These are phyloP conservation scores for Podaxis sp. DNA, from an alignment of 768 basidiomycete genomes.

Conservation along the genomic window DNA sequence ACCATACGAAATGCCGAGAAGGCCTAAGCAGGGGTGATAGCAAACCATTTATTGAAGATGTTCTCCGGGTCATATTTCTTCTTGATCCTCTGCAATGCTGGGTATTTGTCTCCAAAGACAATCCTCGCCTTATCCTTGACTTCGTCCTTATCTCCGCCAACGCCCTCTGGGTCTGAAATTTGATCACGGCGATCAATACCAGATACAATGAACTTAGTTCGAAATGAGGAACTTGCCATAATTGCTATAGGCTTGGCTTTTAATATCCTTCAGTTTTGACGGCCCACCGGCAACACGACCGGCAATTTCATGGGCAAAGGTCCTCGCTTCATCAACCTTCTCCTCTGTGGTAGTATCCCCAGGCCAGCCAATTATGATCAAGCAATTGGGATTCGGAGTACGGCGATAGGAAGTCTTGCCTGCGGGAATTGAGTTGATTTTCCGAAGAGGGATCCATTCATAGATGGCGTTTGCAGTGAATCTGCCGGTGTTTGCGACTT, in stretches of 20 bases:
- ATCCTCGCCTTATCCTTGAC: conserved; percentile 26
- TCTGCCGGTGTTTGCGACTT: conserved; percentile 26
- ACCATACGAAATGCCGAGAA: too few relatives aligned
- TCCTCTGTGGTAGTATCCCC: conserved; percentile 25
- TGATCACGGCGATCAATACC: too few relatives aligned
- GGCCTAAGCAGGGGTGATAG: conserved; percentile 32
- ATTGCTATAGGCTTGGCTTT: conserved; percentile 45
- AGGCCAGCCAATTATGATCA: conserved; percentile 34
- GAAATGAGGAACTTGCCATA: conserved; percentile 35
- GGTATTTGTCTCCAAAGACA: conserved; percentile 41
- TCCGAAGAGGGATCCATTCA: conserved; percentile 43
- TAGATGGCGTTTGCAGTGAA: conserved; percentile 30
- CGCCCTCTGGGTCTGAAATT: conserved; percentile 21
- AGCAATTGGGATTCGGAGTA: conserved; percentile 30
- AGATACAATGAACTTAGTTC: background rate
- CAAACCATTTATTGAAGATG: conserved; percentile 47
- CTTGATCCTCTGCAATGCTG: conserved; percentile 40
- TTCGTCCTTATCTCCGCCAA: conserved; percentile 2
- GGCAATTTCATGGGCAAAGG: conserved; percentile 28
- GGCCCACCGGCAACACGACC: conserved; percentile 30
- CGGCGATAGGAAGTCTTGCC: conserved; percentile 42
- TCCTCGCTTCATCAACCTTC: conserved; percentile 29
- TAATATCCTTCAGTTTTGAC: conserved; percentile 25
- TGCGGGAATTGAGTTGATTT: conserved; percentile 34
- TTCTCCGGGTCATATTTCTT: conserved; percentile 42